Base-by-base conservation (phyloP, 2,329 filamentous ascomycete genomes). In the Pyrenophora seminiperda region DNA sequence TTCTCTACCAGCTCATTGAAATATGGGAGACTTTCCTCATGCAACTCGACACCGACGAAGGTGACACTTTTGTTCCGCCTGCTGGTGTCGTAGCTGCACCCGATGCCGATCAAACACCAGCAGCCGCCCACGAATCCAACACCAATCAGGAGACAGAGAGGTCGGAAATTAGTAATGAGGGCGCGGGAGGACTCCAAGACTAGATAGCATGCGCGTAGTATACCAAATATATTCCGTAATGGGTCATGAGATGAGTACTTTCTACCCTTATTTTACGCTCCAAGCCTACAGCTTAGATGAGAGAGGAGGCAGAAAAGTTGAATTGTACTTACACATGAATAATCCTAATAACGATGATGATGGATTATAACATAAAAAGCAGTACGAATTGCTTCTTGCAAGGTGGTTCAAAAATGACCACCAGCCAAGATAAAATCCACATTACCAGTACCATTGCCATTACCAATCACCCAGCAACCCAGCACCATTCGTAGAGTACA, bases 21-120 rank as follows among this genome's bases (percentile, higher is more conserved):
- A 87, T 97, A 56, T 99, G 94, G 94, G 94, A 99, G 76, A 97
- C 94, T 0, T 99, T 96, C 78, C 81, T 99, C 43, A 87, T 97
- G 82, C 94, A 97, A 72, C 80, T 99, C 34, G 94, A 99, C 70
- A 89, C 91, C 7, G 93, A 96, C 65, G 93, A 97, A 52, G 90
- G 79, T 5, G 75, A 78, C 45, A 75, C 76, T 3, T 81, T 73
- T 45, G 59, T 71, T 7, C 70, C 71, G 6, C 73, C 72, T 5
- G 72, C 72, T 5, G 73, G 73, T 36, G 56, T 75, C 40, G 61
- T 72, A 13, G 73, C 70, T 22, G 62, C 71, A 6, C 61, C 68
- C n/a, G 50, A 47, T 5, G 18, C 47, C 10, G 56, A 60, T 11
- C 49, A 56, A 37, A 37, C 54, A 22, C 44, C 54, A 18, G n/a